A percentile compares a stretch with the other conserved stretches of the same genome.
Evolutionary conservation across 2,329 filamentous ascomycete species (phyloP).

Genomic region (Zasmidium cellare): DNA sequence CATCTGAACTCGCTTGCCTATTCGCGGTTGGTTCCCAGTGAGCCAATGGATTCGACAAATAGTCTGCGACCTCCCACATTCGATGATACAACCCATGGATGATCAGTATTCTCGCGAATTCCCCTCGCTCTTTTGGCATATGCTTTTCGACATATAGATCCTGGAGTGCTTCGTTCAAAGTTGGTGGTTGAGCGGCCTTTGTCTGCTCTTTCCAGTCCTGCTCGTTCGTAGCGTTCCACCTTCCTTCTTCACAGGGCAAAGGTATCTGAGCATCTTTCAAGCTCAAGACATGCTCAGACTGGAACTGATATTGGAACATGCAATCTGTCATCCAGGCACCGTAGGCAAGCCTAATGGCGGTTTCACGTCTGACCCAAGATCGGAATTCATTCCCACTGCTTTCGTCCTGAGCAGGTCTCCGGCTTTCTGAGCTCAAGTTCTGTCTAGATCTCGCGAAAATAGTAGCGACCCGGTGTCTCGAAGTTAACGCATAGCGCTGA

Average conservation of each 20-base stretch:
- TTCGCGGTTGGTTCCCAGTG: constrained; percentile 32
- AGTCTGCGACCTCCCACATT: constrained; percentile 50
- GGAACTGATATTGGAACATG: constrained; percentile 25
- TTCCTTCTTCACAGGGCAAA: constrained; percentile 28
- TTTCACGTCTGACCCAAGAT: constrained; percentile 20
- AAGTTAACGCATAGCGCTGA: constrained; percentile 1
- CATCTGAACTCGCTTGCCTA: constrained; percentile 18
- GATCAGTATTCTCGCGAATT: constrained; percentile 51
- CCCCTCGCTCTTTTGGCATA: constrained; percentile 45
- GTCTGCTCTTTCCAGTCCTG: constrained; percentile 23
- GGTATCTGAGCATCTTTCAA: constrained; percentile 22
- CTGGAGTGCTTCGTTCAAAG: constrained; percentile 46
- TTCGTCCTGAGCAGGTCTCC: background rate
- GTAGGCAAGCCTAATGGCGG: constrained; percentile 23
- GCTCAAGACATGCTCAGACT: constrained; percentile 11
- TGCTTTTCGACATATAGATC: constrained; percentile 52
- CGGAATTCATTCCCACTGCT: constrained; percentile 12
- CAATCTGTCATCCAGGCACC: constrained; percentile 28
- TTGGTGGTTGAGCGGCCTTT: constrained; percentile 21
- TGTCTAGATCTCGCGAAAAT: constrained; percentile 3
- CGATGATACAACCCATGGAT: constrained; percentile 53
- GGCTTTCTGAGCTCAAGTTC: background rate
- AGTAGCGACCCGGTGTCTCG: constrained; percentile 1
- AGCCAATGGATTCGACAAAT: constrained; percentile 47
- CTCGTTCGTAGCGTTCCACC: constrained; percentile 27